These are phyloP conservation scores for Aspergillus japonicus DNA, from an alignment of 2,329 filamentous ascomycete species.

Conservation along the genomic window DNA sequence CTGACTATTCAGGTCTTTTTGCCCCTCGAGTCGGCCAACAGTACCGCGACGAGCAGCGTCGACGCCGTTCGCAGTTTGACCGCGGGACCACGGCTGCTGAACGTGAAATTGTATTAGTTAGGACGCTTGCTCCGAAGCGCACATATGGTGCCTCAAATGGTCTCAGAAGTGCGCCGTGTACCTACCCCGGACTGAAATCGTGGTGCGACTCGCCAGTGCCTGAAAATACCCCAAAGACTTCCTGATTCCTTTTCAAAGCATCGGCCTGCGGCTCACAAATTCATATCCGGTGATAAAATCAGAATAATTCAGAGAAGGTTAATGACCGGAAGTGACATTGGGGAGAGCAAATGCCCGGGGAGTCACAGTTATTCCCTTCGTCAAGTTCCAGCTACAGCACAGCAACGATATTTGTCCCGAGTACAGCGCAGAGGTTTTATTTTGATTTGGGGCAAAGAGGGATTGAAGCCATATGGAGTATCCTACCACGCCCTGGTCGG, in stretches of 20 bases:
- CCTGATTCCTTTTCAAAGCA: conserved; percentile 9
- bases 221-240: conserved; percentile 22
- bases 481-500: conserved; percentile 23
- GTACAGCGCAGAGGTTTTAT: conserved; percentile 4
- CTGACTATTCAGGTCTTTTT: conserved; percentile 55
- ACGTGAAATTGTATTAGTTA: conserved; percentile 54
- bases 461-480: conserved; percentile 19
- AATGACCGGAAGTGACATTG: neutral
- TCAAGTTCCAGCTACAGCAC: neutral
- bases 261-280: neutral
- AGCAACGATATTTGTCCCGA: conserved; percentile 13
- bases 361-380: conserved; percentile 6
- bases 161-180: conserved; percentile 26
- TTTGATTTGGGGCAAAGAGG: conserved; percentile 23
- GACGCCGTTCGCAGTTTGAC: conserved; percentile 75
- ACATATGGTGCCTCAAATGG: conserved; percentile 19
- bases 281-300: neutral
- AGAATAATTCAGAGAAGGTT: no score
- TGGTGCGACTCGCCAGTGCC: conserved; percentile 22
- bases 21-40: conserved; percentile 75
- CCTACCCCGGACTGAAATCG: conserved; percentile 25
- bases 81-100: conserved; percentile 73
- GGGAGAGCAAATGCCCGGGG: neutral
- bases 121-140: conserved; percentile 21
- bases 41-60: conserved; percentile 71